Percentiles rank a stretch among this genome's conserved stretches.
phyloP scores from a whole-genome alignment of 192 early-diverging fungal species.

The Coemansia sp. region DNA sequence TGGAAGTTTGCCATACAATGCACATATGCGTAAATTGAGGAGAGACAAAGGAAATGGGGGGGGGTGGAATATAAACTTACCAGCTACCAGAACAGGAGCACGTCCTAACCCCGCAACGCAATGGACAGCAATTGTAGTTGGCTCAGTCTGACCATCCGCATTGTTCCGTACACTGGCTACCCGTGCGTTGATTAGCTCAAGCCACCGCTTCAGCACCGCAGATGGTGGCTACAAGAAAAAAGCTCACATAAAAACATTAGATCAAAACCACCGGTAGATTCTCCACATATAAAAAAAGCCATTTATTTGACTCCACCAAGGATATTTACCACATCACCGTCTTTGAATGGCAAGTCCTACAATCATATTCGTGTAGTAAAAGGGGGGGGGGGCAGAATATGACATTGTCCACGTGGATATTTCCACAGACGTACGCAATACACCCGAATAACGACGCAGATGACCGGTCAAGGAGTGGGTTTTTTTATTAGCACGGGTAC shows the following conservation, averaged over 20 bases:
- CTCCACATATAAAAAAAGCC: background rate
- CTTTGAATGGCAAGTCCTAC: slow-evolving; percentile 82
- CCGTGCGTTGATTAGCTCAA: slow-evolving; percentile 63
- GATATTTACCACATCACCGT: slow-evolving; percentile 68
- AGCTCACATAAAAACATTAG: background rate
- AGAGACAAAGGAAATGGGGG: too few species aligned
- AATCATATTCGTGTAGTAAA: background rate
- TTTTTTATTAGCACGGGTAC: background rate
- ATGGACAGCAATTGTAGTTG: slow-evolving; percentile 81
- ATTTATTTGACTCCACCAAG: background rate
- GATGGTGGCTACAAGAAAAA: slow-evolving; percentile 43
- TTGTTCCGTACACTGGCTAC: slow-evolving; percentile 37
- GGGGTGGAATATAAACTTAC: slow-evolving; percentile 28
- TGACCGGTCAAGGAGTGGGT: background rate
- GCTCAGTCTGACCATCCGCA: slow-evolving; percentile 18
- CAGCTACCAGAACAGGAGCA: slow-evolving; percentile 85
- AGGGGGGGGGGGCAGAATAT: background rate
- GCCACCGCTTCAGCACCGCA: slow-evolving; percentile 58
- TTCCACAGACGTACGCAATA: background rate
- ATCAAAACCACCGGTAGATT: background rate
- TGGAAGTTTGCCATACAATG: too few species aligned
- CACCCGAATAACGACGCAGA: background rate
- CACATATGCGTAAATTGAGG: background rate
- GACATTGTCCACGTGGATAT: background rate
- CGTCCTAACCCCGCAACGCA: slow-evolving; percentile 95